Conservation (phyloP, 2,329 filamentous ascomycete species). For the Apiospora arundinis region DNA sequence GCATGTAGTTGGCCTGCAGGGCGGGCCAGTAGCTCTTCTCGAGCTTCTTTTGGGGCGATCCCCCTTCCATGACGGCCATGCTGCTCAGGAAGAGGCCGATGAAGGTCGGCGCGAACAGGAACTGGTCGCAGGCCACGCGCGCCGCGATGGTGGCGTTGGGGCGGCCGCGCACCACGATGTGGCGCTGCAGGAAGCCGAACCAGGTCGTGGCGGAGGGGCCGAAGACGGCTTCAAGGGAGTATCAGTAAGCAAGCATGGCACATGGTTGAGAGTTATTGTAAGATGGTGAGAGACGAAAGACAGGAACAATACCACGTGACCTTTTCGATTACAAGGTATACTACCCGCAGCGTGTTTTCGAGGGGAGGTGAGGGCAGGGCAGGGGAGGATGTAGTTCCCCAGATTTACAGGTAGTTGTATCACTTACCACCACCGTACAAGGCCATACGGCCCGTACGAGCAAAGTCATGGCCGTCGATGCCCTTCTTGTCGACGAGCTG, state of each 20-base stretch:
- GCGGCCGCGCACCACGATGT: constrained; percentile 70
- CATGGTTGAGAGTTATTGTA: too few species aligned
- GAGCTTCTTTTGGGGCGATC: constrained; percentile 67
- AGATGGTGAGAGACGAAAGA: neutral
- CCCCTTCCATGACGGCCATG: constrained; percentile 84
- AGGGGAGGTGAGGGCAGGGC: too few species aligned
- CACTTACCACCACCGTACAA: constrained; percentile 76
- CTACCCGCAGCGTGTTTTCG: neutral
- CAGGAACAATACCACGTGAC: neutral
- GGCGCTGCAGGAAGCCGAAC: constrained; percentile 79
- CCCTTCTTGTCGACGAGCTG: constrained; percentile 87
- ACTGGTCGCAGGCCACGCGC: constrained; percentile 81
- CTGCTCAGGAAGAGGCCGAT: constrained; percentile 81
- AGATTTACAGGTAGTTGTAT: constrained; percentile 15
- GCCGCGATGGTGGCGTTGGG: constrained; percentile 75
- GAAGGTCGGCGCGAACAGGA: constrained; percentile 83
- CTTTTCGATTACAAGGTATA: neutral
- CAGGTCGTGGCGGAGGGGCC: constrained; percentile 87
- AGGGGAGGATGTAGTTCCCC: neutral
- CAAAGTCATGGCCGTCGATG: constrained; percentile 74
- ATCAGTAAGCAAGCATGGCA: too few species aligned
- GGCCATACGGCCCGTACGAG: constrained; percentile 78
- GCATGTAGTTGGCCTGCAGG: constrained; percentile 81
- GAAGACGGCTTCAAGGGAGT: too few species aligned
- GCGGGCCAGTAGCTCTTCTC: constrained; percentile 73